Conservation (phyloP, 345 rosid genomes). For the Hirschfeldia incana region DNA sequence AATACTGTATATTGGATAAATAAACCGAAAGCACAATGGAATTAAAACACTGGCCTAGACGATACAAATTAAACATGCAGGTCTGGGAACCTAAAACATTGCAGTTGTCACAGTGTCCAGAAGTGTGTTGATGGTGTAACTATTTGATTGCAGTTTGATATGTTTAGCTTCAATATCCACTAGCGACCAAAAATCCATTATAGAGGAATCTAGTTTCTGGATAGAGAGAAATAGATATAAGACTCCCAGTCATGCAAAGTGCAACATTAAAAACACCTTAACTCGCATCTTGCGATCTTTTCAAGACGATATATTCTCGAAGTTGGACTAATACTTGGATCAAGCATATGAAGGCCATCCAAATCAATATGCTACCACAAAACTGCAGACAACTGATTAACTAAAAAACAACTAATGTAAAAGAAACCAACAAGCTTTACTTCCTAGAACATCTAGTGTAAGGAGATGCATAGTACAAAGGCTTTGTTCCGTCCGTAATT, state of each 20-base stretch:
- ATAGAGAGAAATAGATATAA: constrained; percentile 13
- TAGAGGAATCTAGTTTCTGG: constrained; percentile 80
- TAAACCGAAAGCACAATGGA: not conserved
- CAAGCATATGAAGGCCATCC: constrained; percentile 97
- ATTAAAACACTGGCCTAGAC: not conserved
- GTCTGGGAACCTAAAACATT: not conserved
- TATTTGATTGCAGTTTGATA: constrained; percentile 88
- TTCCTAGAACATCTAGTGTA: too few species aligned
- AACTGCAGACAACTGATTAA: not conserved
- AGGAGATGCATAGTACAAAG: too few species aligned
- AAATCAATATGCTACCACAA: constrained; percentile 72
- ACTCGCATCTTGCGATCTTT: constrained; percentile 91
- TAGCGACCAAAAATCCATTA: constrained; percentile 88
- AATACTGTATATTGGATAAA: not conserved
- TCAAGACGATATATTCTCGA: constrained; percentile 93
- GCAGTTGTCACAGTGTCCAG: constrained; percentile 24
- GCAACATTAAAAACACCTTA: constrained; percentile 40
- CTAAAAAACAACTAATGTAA: not conserved
- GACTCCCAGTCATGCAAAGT: not conserved
- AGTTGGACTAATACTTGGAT: constrained; percentile 75
- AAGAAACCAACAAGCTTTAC: not conserved
- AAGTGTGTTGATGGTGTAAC: constrained; percentile 82
- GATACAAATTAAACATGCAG: not conserved
- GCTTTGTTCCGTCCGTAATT: too few species aligned
- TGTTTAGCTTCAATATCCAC: constrained; percentile 91